Conservation (phyloP, 768 basidiomycete genomes). For the Lactifluus pinguis region DNA sequence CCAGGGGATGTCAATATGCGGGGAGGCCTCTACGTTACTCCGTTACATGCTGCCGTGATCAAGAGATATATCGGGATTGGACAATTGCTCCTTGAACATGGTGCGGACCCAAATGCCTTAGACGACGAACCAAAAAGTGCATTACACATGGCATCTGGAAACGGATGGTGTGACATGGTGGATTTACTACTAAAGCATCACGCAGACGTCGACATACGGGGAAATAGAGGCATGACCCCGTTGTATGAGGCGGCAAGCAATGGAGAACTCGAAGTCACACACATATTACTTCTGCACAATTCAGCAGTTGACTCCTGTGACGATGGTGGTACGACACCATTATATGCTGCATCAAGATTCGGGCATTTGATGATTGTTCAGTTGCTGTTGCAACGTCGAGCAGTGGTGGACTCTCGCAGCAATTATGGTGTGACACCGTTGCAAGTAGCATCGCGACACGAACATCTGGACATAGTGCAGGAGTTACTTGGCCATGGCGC, state of each 20-base stretch:
- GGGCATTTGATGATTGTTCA: not conserved
- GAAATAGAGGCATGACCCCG: not conserved
- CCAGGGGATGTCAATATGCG: not conserved
- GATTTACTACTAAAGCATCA: not conserved
- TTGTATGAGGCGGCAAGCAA: fast-evolving
- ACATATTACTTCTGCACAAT: not conserved
- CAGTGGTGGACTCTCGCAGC: not conserved
- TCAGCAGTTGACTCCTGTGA: not conserved
- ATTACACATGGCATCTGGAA: not conserved
- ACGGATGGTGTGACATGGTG: not conserved
- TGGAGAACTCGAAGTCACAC: not conserved
- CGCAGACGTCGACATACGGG: not conserved
- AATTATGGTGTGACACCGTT: not conserved
- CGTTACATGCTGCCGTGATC: not conserved
- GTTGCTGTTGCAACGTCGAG: not conserved
- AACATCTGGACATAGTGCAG: not conserved
- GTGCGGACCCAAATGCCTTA: not conserved
- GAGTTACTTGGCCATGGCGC: not conserved
- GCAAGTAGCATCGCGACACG: not conserved
- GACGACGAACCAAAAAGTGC: not conserved
- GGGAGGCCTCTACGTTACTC: not conserved
- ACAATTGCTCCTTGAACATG: not conserved
- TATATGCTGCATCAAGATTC: not conserved
- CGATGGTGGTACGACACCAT: not conserved
- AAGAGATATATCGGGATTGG: not conserved